A percentile compares a stretch with the other conserved stretches of the same genome.
phyloP scores from a whole-genome alignment of 2,329 filamentous ascomycete species.

The Fusarium chlamydosporum region DNA sequence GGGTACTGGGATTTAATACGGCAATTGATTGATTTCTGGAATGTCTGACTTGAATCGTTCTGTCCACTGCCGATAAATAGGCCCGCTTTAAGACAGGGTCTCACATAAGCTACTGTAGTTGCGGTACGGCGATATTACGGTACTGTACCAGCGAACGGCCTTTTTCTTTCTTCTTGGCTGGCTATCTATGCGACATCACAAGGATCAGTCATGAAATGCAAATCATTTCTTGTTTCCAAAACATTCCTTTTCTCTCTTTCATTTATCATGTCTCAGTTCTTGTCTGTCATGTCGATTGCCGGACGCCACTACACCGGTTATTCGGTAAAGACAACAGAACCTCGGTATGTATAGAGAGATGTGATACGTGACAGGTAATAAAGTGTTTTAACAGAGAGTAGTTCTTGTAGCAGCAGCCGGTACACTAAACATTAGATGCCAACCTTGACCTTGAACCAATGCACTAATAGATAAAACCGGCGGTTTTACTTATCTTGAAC shows the following conservation, averaged over 20 bases:
- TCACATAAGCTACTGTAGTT: slow-evolving; percentile 1
- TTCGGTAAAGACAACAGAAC: no score
- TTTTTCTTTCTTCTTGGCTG: background rate
- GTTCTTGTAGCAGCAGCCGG: background rate
- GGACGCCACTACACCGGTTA: background rate
- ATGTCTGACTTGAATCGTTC: background rate
- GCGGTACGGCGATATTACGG: background rate
- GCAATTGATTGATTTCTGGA: background rate
- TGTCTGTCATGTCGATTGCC: slow-evolving; percentile 1
- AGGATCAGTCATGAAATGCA: background rate
- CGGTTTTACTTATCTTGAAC: background rate
- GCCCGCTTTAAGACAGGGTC: slow-evolving; percentile 4
- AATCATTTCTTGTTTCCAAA: background rate
- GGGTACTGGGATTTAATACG: background rate
- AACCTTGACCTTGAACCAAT: background rate
- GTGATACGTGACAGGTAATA: background rate
- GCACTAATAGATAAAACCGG: background rate
- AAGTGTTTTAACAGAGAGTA: background rate
- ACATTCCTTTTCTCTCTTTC: background rate
- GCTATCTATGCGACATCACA: no score
- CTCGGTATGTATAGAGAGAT: background rate
- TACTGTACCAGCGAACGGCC: background rate
- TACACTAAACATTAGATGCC: background rate
- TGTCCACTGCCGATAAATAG: slow-evolving; percentile 1
- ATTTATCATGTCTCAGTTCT: background rate